A percentile compares a stretch with the other conserved stretches of the same genome.
These are phyloP conservation scores for Candida khao-thaluensis DNA, from an alignment of 805 yeast species.

Conservation along the genomic window DNA sequence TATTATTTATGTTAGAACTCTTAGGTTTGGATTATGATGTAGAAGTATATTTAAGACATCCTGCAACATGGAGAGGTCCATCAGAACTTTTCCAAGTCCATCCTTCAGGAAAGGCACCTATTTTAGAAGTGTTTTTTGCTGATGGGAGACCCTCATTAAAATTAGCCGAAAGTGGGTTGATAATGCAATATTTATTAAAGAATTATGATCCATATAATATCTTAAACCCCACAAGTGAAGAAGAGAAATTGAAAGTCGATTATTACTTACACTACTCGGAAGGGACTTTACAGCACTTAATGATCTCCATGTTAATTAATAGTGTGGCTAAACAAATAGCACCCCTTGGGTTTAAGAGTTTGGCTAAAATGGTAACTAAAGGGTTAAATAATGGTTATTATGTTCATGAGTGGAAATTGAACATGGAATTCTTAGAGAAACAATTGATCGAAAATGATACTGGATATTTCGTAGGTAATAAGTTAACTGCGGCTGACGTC, in stretches of 20 bases:
- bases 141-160: conserved; percentile 35
- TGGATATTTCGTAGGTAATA: conserved; percentile 38
- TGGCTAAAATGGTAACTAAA: conserved; percentile 44
- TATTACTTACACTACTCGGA: conserved; percentile 60
- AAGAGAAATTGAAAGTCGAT: conserved; percentile 45
- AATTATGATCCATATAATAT: conserved; percentile 32
- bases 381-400: conserved; percentile 51
- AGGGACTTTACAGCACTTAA: conserved; percentile 56
- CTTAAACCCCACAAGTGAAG: conserved; percentile 28
- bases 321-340: conserved; percentile 40
- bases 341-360: conserved; percentile 48
- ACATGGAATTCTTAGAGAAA: conserved; percentile 30
- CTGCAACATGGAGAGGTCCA: conserved; percentile 44
- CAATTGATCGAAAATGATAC: conserved; percentile 25
- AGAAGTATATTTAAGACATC: conserved; percentile 51
- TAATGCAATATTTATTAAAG: conserved; percentile 36
- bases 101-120: conserved; percentile 65
- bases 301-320: conserved; percentile 39
- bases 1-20: conserved; percentile 65
- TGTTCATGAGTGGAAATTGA: conserved; percentile 42
- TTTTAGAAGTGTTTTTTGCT: conserved; percentile 43
- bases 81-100: conserved; percentile 50
- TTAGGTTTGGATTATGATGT: conserved; percentile 55
- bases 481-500: conserved; percentile 39
- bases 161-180: conserved; percentile 39